Evolutionary conservation across 2,329 filamentous ascomycete genomes (phyloP), one percentile per base, ranked within the genome.

Genomic region (Sporothrix luriei): DNA sequence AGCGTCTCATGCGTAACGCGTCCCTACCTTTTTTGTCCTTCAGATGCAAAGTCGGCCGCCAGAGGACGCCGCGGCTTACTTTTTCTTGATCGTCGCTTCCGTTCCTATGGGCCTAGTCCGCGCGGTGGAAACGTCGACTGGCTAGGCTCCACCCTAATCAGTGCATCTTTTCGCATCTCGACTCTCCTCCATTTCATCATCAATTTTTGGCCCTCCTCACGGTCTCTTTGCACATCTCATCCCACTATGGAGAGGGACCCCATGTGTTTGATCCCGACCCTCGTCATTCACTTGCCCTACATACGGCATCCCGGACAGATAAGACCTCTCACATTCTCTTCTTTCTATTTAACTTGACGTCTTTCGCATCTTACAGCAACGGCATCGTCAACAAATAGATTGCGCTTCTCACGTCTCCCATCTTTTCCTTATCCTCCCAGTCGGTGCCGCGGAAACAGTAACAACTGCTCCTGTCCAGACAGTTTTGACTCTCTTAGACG

Each of bases 251-350:
- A 26, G n/a, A 13, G 19, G 2, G 57, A 5, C 38, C 38, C 21
- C 38, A 62, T 46, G 38, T 38, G 46, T 46, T 21, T 38, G 38
- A 19, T 62, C 13, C 38, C 38, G 57, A 38, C 38, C 26, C 38
- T 46, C 40, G 43, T 26, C 38, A 13, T 46, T 11, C 40, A 11
- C 21, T 33, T 43, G 38, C 38, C 38, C 55, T 13, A 61, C n/a
- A 33, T 43, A 43, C 57, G 46, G 57, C 57, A n/a, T 16, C 24
- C 57, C n/a, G 57, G 38, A 62, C 38, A 62, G 57, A 62, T 26
- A 62, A 43, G 26, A 21, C 40, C 33, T 64, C 24, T 64, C 16
- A 7, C 26, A 21, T 14, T 64, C 4, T 43, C n/a, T 26, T n/a
- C 1, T 62, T 43, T 46, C n/a, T 26, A 13, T 26, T n/a, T 24